Evolutionary conservation across 2,329 filamentous ascomycete genomes (phyloP).

Genomic region (Aureobasidium lini): DNA sequence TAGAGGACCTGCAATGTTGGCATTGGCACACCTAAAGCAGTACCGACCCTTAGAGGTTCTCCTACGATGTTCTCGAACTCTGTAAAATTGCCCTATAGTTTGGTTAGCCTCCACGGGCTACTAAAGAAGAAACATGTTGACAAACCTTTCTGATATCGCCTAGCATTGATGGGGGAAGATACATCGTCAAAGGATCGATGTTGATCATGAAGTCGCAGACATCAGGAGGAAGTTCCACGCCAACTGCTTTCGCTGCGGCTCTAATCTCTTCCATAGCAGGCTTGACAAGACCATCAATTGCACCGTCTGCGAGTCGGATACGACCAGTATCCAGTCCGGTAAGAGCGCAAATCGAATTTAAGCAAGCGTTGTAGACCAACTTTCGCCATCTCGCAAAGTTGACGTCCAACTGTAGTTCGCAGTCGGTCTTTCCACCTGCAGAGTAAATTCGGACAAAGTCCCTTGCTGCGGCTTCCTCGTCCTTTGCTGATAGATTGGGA

Average conservation of each 20-base stretch:
- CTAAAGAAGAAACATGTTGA: not conserved
- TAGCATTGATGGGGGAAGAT: conserved; percentile 48
- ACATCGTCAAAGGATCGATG: conserved; percentile 43
- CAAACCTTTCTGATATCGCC: conserved; percentile 42
- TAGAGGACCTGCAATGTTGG: conserved; percentile 46
- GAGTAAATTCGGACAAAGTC: conserved; percentile 41
- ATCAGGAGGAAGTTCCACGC: conserved; percentile 35
- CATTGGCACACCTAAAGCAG: conserved; percentile 40
- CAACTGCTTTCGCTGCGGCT: conserved; percentile 35
- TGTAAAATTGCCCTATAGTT: conserved; percentile 41
- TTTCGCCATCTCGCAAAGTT: conserved; percentile 38
- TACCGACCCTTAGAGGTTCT: conserved; percentile 48
- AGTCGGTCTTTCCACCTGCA: conserved; percentile 35
- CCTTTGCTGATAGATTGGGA: conserved; percentile 24
- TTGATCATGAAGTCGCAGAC: conserved; percentile 41
- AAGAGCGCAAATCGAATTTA: conserved; percentile 47
- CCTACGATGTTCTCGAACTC: conserved; percentile 52
- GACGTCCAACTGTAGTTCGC: conserved; percentile 35
- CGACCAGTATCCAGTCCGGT: conserved; percentile 42
- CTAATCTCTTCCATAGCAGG: conserved; percentile 47
- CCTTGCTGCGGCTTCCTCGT: conserved; percentile 28
- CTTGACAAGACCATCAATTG: conserved; percentile 38
- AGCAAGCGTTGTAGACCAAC: conserved; percentile 41
- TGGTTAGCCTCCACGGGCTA: not conserved
- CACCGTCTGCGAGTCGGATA: conserved; percentile 27